phyloP scores from a whole-genome alignment of 257 asterid genomes.

The Oldenlandia corymbosa region DNA sequence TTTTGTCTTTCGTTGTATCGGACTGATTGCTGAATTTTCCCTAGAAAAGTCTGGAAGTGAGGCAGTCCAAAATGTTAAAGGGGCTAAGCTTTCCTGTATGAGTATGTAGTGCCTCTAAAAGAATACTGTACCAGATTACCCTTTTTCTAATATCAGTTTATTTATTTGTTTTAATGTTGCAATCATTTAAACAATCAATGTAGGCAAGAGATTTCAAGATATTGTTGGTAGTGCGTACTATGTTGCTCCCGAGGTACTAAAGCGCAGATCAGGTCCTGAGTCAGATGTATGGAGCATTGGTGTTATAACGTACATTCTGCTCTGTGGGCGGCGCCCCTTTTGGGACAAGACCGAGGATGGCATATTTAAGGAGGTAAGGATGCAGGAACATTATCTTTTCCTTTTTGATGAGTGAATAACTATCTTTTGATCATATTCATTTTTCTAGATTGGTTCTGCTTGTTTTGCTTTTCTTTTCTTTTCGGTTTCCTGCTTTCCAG shows the following conservation, averaged over 20 bases:
- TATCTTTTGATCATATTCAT: background rate
- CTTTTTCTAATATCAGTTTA: background rate
- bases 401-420: background rate
- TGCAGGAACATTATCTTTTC: background rate
- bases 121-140: background rate
- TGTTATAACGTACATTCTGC: conserved; percentile 90
- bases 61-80: no score
- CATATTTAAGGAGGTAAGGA: conserved; percentile 84
- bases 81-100: no score
- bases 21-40: background rate
- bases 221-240: conserved; percentile 99
- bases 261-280: conserved; percentile 95
- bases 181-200: conserved; percentile 8
- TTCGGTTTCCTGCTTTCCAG: background rate
- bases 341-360: conserved; percentile 99
- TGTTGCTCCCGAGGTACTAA: conserved; percentile 98
- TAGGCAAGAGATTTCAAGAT: conserved; percentile 88
- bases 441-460: background rate
- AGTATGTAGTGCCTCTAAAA: background rate
- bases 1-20: background rate
- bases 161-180: background rate
- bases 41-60: background rate
- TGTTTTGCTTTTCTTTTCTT: background rate
- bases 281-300: conserved; percentile 99
- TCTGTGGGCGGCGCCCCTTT: conserved; percentile 95